Base-by-base conservation (phyloP, 306 rosid genomes). In the Vigna radiata region DNA sequence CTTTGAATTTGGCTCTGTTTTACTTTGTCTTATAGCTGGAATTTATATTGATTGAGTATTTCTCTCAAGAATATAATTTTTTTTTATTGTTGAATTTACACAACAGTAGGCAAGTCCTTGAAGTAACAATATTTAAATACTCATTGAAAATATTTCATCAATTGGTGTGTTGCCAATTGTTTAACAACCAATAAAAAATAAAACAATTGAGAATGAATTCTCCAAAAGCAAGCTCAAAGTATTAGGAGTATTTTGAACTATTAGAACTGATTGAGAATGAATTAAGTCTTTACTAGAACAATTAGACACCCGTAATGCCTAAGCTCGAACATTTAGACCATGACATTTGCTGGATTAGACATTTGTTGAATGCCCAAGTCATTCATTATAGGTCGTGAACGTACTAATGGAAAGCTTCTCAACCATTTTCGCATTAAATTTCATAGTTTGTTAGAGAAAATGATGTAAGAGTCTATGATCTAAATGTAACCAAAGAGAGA, bases 391-490 rank as follows among this genome's bases (percentile, higher is more conserved):
- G 52, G 19, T 25, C 4, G 27, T 49, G n/a, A n/a, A 13, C 54
- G 59, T 64, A 55, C 66, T 54, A 77, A 17, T 44, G 53, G 23
- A 66, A 59, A 68, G 60, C 81, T 63, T 66, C 54, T 61, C 31
- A 54, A 77, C 73, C 14, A 14, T 63, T 78, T 59, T 37, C 41
- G 16, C 53, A 58, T 0, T 0, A 69, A 63, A 77, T 48, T 10
- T 44, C 49, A 12, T 39, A 68, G 43, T 75, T 36, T 53, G 70
- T 33, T n/a, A 67, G 37, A 16, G 36, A 58, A 70, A 63, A 15
- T 1, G 49, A 12, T 36, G 15, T 27, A 76, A 59, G 33, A 27
- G 17, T 44, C 63, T 36, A 14, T 16, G 44, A 16, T 58, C 62
- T 46, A 17, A 58, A 47, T 50, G 46, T 12, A 72, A 50, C 54